phyloP scores from a whole-genome alignment of 1,284 basidiomycete species.

The Austropuccinia psidii region DNA sequence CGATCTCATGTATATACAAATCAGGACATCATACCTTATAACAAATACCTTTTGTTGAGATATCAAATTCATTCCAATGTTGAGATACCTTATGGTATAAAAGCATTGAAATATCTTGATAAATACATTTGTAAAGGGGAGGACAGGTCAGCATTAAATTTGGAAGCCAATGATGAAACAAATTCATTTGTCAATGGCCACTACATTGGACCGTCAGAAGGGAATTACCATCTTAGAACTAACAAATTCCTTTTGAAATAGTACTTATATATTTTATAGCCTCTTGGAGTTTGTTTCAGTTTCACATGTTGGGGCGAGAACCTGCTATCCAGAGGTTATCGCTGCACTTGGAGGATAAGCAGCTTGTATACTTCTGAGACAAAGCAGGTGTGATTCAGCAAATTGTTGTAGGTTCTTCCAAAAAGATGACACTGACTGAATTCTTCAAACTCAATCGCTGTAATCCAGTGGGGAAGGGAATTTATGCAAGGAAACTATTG shows the following conservation, averaged over 20 bases:
- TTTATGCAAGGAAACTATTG: background rate
- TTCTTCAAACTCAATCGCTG: background rate
- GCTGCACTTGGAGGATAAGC: background rate
- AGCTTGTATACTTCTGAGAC: background rate
- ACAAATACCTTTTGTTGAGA: conserved; percentile 44
- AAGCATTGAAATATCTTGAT: conserved; percentile 51
- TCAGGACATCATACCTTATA: conserved; percentile 50
- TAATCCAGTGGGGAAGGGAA: background rate
- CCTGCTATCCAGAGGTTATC: background rate
- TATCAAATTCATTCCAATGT: conserved; percentile 55
- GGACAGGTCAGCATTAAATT: conserved; percentile 48
- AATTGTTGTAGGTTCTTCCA: background rate
- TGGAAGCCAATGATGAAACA: background rate
- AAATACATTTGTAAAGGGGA: conserved; percentile 54
- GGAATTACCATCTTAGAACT: background rate
- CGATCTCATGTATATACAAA: conserved; percentile 40
- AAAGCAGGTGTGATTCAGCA: background rate
- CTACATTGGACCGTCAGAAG: conserved; percentile 6
- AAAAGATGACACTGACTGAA: background rate
- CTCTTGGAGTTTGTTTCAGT: background rate
- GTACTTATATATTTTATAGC: conserved; percentile 40
- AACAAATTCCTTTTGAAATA: background rate
- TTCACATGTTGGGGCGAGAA: background rate
- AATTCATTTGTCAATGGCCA: background rate
- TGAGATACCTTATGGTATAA: conserved; percentile 47